A percentile compares a stretch with the other conserved stretches of the same genome.
phyloP scores from a whole-genome alignment of 495 filamentous ascomycete species.

The Penicillium silybi region DNA sequence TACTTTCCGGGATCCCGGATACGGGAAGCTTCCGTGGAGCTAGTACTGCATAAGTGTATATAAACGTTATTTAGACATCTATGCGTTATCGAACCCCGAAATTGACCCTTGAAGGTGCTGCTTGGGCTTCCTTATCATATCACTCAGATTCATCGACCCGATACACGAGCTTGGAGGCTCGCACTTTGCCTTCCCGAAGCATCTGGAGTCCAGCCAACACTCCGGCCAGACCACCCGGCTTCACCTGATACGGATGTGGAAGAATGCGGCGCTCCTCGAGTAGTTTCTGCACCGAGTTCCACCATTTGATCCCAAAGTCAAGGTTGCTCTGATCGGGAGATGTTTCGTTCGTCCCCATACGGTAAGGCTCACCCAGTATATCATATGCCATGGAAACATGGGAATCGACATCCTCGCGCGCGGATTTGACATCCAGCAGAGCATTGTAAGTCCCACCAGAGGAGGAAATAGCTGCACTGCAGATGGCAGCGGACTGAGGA shows the following conservation, averaged over 20 bases:
- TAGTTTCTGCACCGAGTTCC: slow-evolving; percentile 37
- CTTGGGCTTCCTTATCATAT: neutral
- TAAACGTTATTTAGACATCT: neutral
- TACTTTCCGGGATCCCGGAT: neutral
- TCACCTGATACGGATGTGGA: slow-evolving; percentile 46
- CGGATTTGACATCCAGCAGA: slow-evolving; percentile 12
- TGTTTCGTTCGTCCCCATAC: slow-evolving; percentile 10
- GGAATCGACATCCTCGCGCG: slow-evolving; percentile 20
- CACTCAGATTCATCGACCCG: slow-evolving; percentile 6
- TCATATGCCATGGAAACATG: slow-evolving; percentile 27
- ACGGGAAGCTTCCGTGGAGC: neutral
- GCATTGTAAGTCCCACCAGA: slow-evolving; percentile 37
- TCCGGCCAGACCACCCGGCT: slow-evolving; percentile 34
- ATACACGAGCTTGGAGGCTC: slow-evolving; percentile 30
- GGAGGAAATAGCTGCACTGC: slow-evolving; percentile 34
- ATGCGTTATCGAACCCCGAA: neutral
- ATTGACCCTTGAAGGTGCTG: neutral
- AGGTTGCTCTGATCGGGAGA: slow-evolving; percentile 24
- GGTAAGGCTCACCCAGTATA: slow-evolving; percentile 24
- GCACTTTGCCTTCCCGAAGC: slow-evolving; percentile 24
- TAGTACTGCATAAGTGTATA: neutral
- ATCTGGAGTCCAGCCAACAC: slow-evolving; percentile 22
- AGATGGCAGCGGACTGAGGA: slow-evolving; percentile 28
- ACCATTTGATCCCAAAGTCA: slow-evolving; percentile 36
- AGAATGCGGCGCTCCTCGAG: slow-evolving; percentile 44